Evolutionary conservation across 768 basidiomycete genomes (phyloP).

Genomic region (Agaricus subrufescens): DNA sequence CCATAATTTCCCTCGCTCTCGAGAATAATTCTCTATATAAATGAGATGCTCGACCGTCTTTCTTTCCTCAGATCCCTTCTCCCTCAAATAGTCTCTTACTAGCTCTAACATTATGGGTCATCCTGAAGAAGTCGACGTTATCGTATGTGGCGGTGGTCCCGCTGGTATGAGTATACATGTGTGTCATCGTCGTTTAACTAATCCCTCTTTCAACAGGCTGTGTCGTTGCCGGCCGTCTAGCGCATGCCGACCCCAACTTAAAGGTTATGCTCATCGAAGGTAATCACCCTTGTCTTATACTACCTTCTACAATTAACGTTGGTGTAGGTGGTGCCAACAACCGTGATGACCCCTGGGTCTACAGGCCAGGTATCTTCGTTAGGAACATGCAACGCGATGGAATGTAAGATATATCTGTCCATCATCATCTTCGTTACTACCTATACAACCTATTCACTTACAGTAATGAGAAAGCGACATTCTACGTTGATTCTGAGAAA

Average conservation of each 20-base stretch:
- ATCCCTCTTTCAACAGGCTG: constrained; percentile 33
- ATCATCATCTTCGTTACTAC: not conserved
- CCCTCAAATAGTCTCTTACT: constrained; percentile 54
- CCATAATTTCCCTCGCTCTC: too few species aligned
- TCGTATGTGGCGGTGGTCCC: constrained; percentile 66
- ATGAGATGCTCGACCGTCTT: not conserved
- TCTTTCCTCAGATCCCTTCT: constrained; percentile 64
- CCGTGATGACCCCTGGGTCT: constrained; percentile 72
- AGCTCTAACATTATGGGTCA: constrained; percentile 34
- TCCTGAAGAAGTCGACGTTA: constrained; percentile 69
- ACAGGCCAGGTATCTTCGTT: constrained; percentile 64
- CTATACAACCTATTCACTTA: not conserved
- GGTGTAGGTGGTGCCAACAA: constrained; percentile 64
- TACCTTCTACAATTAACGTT: not conserved
- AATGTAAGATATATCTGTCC: constrained; percentile 38
- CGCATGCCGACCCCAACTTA: constrained; percentile 65
- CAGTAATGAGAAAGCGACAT: constrained; percentile 72
- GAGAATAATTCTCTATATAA: too few species aligned
- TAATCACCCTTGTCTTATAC: constrained; percentile 14
- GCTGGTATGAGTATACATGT: constrained; percentile 33
- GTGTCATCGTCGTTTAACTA: too few species aligned
- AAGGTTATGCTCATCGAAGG: constrained; percentile 78
- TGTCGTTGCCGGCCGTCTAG: constrained; percentile 65
- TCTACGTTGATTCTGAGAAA: constrained; percentile 58
- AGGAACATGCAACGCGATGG: constrained; percentile 70